Evolutionary conservation across 805 yeast species (phyloP).

Genomic region (Clavispora vitiphila): DNA sequence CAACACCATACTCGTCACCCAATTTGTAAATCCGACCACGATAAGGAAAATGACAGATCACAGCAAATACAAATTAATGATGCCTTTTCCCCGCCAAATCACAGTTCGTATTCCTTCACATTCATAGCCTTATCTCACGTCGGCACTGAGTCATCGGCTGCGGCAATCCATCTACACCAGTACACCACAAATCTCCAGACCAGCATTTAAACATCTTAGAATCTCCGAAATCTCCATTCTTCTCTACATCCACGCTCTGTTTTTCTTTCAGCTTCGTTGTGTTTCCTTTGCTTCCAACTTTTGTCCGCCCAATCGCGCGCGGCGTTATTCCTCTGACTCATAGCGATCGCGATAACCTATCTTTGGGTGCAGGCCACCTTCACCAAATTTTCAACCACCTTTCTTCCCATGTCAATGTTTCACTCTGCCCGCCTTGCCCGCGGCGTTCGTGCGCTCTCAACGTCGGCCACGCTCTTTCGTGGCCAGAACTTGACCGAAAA

Average conservation of each 20-base stretch:
- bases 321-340: slow-evolving; percentile 18
- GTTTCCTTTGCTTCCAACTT: no score
- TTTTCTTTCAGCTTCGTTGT: no score
- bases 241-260: no score
- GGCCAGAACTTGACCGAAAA: slow-evolving; percentile 93
- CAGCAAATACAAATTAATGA: no score
- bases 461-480: slow-evolving; percentile 15
- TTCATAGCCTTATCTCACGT: no score
- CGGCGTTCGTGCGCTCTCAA: slow-evolving; percentile 10
- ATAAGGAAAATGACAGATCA: no score
- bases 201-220: no score
- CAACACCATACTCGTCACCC: no score
- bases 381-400: background rate
- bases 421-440: slow-evolving; percentile 6
- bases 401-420: slow-evolving; percentile 8
- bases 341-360: slow-evolving; percentile 2
- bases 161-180: background rate
- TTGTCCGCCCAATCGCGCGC: slow-evolving; percentile 13
- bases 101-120: no score
- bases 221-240: no score
- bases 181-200: background rate
- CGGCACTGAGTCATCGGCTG: background rate
- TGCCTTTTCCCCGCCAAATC: no score
- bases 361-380: background rate
- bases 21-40: no score